Evolutionary conservation across 352 stramenopile genomes (phyloP).

Genomic region (Phytophthora brassicae): DNA sequence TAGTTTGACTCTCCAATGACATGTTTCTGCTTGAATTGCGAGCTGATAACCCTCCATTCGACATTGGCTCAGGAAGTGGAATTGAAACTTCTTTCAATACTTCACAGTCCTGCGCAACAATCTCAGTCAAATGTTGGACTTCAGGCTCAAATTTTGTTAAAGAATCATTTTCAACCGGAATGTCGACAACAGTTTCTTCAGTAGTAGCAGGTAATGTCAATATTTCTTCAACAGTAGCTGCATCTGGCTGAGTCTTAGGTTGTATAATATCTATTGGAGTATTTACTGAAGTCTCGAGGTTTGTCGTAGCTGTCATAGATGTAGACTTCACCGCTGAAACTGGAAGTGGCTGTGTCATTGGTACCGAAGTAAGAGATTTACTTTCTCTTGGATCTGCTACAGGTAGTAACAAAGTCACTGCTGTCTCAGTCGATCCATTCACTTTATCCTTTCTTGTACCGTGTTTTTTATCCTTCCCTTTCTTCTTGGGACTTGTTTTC

Average conservation of each 20-base stretch:
- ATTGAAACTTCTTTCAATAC: not conserved
- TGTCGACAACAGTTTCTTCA: not conserved
- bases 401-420: not conserved
- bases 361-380: constrained; percentile 1
- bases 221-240: not conserved
- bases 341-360: not conserved
- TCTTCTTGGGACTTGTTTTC: constrained; percentile 26
- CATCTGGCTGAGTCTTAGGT: not conserved
- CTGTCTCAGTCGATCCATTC: constrained; percentile 1
- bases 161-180: not conserved
- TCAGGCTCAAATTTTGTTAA: not conserved
- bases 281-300: not conserved
- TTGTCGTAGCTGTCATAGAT: not conserved
- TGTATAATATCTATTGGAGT: not conserved
- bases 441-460: constrained; percentile 28
- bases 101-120: not conserved
- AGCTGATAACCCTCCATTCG: not conserved
- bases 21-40: not conserved
- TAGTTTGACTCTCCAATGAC: not conserved
- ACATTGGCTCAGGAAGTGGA: not conserved
- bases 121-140: not conserved
- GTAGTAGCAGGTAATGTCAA: not conserved
- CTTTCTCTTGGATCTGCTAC: constrained; percentile 4
- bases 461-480: constrained; percentile 30
- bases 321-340: not conserved